Conservation (phyloP, 75 land plant species). For the Adiantum capillusveneris region DNA sequence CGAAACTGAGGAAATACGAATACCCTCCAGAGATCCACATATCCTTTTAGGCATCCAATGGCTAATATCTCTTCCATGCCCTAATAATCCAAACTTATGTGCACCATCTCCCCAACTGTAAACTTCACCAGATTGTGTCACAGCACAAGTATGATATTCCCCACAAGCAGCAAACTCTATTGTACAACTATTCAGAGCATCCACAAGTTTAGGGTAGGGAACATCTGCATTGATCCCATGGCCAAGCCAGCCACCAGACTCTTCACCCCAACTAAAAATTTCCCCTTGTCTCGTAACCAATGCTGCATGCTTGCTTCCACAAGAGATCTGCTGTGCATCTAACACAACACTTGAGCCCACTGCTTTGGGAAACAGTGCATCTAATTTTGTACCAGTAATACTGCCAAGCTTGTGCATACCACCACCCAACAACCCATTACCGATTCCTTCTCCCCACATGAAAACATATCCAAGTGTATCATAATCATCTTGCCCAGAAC, state of each 20-base stretch:
- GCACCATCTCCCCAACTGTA: slow-evolving; percentile 68
- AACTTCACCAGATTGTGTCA: slow-evolving; percentile 47
- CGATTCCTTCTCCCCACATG: slow-evolving; percentile 58
- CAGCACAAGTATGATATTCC: slow-evolving; percentile 60
- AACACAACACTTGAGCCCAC: slow-evolving; percentile 38
- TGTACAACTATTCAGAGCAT: slow-evolving; percentile 25
- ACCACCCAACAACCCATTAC: slow-evolving; percentile 30
- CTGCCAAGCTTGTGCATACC: slow-evolving; percentile 27
- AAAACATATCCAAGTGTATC: slow-evolving; percentile 52
- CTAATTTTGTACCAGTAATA: slow-evolving; percentile 18
- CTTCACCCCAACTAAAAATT: slow-evolving; percentile 60
- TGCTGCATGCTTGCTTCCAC: slow-evolving; percentile 56
- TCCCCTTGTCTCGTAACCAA: slow-evolving; percentile 55
- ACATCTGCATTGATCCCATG: slow-evolving; percentile 43
- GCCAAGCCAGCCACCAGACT: slow-evolving; percentile 56
- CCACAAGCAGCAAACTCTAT: slow-evolving; percentile 54
- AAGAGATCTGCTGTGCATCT: slow-evolving; percentile 50
- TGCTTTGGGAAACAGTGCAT: slow-evolving; percentile 45
- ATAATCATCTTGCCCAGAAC: slow-evolving; percentile 54
- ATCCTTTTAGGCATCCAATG: slow-evolving; percentile 59
- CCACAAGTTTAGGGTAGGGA: slow-evolving; percentile 44
- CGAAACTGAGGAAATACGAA: slow-evolving; percentile 41
- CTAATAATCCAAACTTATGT: slow-evolving; percentile 47
- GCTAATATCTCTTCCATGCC: slow-evolving; percentile 50
- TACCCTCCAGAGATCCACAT: slow-evolving; percentile 45